A percentile compares a stretch with the other conserved stretches of the same genome.
Conservation (phyloP, 2,329 filamentous ascomycete genomes). For the Sclerotinia sclerotiorum region DNA sequence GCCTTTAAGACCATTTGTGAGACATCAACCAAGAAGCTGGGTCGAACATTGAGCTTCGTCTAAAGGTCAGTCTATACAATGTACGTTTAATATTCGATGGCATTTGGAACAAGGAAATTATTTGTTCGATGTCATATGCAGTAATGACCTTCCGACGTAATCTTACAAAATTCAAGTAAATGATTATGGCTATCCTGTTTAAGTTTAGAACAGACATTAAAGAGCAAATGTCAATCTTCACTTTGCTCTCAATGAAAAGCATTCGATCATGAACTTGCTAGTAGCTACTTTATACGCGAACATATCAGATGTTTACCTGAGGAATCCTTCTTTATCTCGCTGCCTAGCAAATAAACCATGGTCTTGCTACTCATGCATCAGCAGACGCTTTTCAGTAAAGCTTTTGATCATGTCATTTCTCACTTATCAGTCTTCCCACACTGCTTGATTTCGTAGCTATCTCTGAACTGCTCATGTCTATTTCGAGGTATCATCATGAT, state of each 20-base stretch:
- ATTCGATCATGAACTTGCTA: no score
- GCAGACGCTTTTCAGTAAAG: fast-evolving
- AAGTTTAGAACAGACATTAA: no score
- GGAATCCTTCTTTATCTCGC: neutral
- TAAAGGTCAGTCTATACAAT: no score
- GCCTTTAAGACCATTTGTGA: no score
- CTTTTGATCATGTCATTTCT: neutral
- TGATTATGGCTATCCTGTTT: neutral
- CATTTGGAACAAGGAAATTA: neutral
- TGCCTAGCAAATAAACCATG: neutral
- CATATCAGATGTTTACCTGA: neutral
- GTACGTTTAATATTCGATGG: neutral
- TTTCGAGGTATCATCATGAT: no score
- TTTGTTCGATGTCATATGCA: neutral
- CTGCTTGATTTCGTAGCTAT: neutral
- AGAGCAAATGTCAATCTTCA: neutral
- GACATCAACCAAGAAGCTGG: no score
- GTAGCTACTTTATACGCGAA: neutral
- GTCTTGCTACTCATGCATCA: neutral
- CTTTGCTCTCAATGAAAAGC: neutral
- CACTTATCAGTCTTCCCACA: no score
- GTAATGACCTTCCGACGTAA: neutral
- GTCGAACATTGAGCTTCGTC: no score
- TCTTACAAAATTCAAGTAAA: neutral
- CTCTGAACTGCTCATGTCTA: no score